These are phyloP conservation scores for Melaleuca alternifolia DNA, from an alignment of 345 rosid genomes.

Conservation along the genomic window DNA sequence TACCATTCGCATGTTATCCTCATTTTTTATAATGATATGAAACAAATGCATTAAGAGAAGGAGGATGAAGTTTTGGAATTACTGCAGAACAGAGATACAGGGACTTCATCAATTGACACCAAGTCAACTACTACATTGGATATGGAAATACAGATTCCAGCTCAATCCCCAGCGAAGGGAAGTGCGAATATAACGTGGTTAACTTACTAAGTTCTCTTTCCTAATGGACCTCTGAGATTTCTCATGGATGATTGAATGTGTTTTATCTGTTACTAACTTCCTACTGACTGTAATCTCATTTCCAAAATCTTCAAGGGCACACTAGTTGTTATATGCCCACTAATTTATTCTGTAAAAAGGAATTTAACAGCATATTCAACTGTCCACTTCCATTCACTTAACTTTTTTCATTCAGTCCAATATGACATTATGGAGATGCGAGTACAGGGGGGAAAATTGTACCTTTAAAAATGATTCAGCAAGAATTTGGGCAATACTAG, in stretches of 20 bases:
- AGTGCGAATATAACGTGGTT: not conserved
- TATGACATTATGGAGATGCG: not conserved
- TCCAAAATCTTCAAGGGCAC: not conserved
- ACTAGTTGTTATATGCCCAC: not conserved
- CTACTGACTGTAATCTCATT: not conserved
- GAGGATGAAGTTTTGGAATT: not conserved
- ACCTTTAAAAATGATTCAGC: slow-evolving; percentile 97
- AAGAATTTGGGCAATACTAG: slow-evolving; percentile 87
- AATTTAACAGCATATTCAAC: not conserved
- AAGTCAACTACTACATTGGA: not conserved
- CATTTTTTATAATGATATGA: not conserved
- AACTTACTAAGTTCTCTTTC: not conserved
- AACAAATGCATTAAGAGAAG: not conserved
- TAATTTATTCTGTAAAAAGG: not conserved
- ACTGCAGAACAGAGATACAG: not conserved
- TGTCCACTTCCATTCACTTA: not conserved
- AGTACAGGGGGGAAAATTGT: not conserved
- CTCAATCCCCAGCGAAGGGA: not conserved
- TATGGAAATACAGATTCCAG: not conserved
- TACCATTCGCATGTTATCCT: not conserved
- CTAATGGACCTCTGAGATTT: not conserved
- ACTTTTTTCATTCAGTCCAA: not conserved
- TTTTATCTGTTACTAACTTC: not conserved
- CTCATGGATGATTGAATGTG: not conserved
- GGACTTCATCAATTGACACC: not conserved